phyloP scores from a whole-genome alignment of 352 stramenopile genomes.

The Globisporangium recalcitrans region DNA sequence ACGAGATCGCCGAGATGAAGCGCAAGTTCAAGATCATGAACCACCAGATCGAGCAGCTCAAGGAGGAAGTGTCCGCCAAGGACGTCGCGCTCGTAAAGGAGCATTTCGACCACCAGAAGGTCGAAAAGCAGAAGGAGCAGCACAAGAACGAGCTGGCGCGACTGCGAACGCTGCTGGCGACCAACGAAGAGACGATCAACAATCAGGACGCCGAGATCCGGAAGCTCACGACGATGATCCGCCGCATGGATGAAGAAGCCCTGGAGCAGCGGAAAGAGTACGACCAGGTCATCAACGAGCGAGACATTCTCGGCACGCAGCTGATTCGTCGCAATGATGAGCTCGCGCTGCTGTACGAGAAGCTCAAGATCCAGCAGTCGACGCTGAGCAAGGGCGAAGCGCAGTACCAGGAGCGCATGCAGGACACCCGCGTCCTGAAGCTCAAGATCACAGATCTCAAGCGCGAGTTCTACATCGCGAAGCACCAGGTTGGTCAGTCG shows the following conservation, averaged over 20 bases:
- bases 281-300: conserved; percentile 95
- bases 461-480: conserved; percentile 88
- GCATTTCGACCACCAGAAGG: conserved; percentile 94
- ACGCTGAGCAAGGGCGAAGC: conserved; percentile 91
- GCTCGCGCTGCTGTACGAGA: conserved; percentile 95
- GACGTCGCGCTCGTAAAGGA: conserved; percentile 95
- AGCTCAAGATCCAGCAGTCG: conserved; percentile 95
- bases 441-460: conserved; percentile 93
- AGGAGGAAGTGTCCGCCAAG: conserved; percentile 94
- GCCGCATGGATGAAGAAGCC: conserved; percentile 92
- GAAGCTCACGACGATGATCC: conserved; percentile 90
- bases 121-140: conserved; percentile 93
- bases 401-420: conserved; percentile 90
- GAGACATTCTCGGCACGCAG: conserved; percentile 95
- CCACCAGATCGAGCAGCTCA: conserved; percentile 94
- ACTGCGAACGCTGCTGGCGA: conserved; percentile 80
- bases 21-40: conserved; percentile 97
- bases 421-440: conserved; percentile 94
- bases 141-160: conserved; percentile 91
- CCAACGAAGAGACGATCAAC: conserved; percentile 91
- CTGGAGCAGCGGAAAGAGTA: conserved; percentile 94
- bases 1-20: conserved; percentile 96
- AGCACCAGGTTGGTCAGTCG: conserved; percentile 82
- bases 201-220: conserved; percentile 94
- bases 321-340: conserved; percentile 96